Evolutionary conservation across 164 flowering plant species (phyloP).

Genomic region (Cinnamomum micranthum): DNA sequence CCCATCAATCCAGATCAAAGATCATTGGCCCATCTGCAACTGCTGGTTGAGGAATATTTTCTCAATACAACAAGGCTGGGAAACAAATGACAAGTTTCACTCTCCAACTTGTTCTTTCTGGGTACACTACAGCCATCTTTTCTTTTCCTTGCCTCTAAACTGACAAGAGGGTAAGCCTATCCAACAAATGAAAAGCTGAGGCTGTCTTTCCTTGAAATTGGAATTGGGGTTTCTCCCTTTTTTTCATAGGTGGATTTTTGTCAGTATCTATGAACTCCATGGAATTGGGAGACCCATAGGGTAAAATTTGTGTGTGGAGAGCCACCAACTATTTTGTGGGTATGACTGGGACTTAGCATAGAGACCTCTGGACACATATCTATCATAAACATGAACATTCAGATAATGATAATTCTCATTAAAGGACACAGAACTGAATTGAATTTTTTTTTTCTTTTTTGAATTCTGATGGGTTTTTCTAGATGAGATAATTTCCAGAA

Average conservation of each 20-base stretch:
- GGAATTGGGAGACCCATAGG: background rate
- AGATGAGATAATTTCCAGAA: too few relatives aligned
- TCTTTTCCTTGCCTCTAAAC: background rate
- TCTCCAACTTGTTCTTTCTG: background rate
- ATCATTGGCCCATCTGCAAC: too few relatives aligned
- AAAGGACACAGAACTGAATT: background rate
- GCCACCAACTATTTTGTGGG: background rate
- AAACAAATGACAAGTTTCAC: background rate
- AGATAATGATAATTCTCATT: background rate
- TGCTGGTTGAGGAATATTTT: too few relatives aligned
- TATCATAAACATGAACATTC: background rate
- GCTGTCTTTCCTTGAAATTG: background rate
- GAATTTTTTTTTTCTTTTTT: too few relatives aligned
- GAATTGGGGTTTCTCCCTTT: background rate
- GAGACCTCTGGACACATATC: background rate
- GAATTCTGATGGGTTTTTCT: too few relatives aligned
- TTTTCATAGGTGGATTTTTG: background rate
- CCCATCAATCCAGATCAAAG: too few relatives aligned
- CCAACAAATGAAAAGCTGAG: background rate
- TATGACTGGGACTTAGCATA: background rate
- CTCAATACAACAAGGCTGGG: background rate
- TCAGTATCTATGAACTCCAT: background rate
- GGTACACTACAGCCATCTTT: background rate
- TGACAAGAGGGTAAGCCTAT: background rate
- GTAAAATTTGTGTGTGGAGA: background rate